These are phyloP conservation scores for Nicotiana rustica DNA, from an alignment of 305 asterid species.

Conservation along the genomic window DNA sequence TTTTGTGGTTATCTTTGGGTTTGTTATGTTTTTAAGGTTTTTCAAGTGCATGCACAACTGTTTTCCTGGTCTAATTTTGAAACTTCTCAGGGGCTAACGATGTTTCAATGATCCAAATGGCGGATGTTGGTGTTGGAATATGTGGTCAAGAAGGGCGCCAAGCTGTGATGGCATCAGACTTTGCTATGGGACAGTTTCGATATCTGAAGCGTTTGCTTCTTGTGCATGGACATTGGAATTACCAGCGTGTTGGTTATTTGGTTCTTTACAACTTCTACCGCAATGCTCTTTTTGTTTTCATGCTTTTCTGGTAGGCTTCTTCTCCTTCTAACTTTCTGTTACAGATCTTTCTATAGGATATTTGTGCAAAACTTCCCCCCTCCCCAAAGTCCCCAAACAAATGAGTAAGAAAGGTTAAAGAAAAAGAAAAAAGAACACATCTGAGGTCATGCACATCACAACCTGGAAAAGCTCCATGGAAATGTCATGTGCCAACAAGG, in stretches of 20 bases:
- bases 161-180: conserved; percentile 98
- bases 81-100: conserved; percentile 82
- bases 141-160: conserved; percentile 99
- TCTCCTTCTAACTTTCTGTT: conserved; percentile 30
- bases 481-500: not conserved
- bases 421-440: not conserved
- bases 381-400: not conserved
- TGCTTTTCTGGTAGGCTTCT: conserved; percentile 88
- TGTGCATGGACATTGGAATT: conserved; percentile 99
- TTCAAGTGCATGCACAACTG: conserved; percentile 24
- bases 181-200: conserved; percentile 94
- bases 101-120: conserved; percentile 99
- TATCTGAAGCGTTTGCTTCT: conserved; percentile 84
- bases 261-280: conserved; percentile 91
- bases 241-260: conserved; percentile 89
- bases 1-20: not conserved
- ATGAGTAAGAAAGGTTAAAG: not conserved
- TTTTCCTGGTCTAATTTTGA: conserved; percentile 33
- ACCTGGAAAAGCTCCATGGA: not conserved
- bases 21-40: conserved; percentile 21
- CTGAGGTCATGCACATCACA: not conserved
- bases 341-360: not conserved
- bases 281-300: conserved; percentile 87
- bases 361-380: not conserved
- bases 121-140: conserved; percentile 98